These are phyloP conservation scores for Kwoniella pini DNA, from an alignment of 768 basidiomycete genomes.

Conservation along the genomic window DNA sequence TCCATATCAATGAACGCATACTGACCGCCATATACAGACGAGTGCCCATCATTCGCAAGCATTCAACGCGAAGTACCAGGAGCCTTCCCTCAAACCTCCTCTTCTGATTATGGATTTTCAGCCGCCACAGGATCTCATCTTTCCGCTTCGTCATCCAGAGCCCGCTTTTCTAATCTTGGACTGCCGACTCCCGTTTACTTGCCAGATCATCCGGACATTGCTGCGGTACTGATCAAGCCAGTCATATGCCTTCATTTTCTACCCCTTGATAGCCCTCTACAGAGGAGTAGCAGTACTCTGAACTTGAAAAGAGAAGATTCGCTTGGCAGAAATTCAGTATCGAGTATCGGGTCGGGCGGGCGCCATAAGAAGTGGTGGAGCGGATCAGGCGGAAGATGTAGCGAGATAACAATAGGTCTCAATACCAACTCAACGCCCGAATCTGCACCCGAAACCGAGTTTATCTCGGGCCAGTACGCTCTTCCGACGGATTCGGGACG, in stretches of 20 bases:
- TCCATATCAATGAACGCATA: background rate
- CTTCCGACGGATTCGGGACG: background rate
- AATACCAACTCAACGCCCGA: conserved; percentile 2
- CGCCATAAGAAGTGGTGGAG: conserved; percentile 19
- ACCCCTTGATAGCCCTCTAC: background rate
- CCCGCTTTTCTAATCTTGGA: conserved; percentile 17
- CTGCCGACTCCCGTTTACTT: conserved; percentile 9
- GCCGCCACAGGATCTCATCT: background rate
- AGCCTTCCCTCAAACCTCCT: conserved; percentile 36
- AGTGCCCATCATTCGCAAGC: conserved; percentile 4
- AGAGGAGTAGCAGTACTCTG: conserved; percentile 27
- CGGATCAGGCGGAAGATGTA: conserved; percentile 24
- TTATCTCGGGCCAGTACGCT: conserved; percentile 30
- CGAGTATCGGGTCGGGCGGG: conserved; percentile 9
- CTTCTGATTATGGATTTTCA: conserved; percentile 4
- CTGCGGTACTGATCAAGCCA: conserved; percentile 25
- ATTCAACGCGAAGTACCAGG: conserved; percentile 33
- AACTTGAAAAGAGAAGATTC: conserved; percentile 24
- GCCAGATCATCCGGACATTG: background rate
- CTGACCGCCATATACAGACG: conserved; percentile 14
- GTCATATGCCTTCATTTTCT: conserved; percentile 31
- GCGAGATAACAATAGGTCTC: conserved; percentile 29
- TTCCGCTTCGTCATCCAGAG: conserved; percentile 10
- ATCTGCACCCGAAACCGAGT: conserved; percentile 23
- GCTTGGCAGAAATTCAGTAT: conserved; percentile 9